Evolutionary conservation across 306 rosid species (phyloP).

Genomic region (Betula pendula): DNA sequence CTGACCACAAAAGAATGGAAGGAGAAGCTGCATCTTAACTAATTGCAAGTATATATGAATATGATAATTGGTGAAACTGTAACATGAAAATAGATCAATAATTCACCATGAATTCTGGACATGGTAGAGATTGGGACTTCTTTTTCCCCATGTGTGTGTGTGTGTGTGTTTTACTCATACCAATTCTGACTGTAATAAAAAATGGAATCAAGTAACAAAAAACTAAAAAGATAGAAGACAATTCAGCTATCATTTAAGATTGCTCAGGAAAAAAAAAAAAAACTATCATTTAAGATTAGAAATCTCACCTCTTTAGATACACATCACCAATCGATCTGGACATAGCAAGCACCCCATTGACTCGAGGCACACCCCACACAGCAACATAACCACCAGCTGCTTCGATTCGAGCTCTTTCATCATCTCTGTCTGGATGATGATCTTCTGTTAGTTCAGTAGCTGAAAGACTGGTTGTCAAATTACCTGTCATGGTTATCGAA

Average conservation of each 20-base stretch:
- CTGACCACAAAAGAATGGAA: background rate
- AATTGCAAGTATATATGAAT: background rate
- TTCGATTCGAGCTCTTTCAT: constrained; percentile 11
- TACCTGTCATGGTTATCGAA: background rate
- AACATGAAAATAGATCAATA: background rate
- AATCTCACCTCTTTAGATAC: constrained; percentile 6
- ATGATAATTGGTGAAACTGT: background rate
- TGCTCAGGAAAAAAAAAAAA: too few relatives aligned
- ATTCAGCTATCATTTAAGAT: background rate
- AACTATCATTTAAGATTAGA: background rate
- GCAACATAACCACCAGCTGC: constrained; percentile 12
- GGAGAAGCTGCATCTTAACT: background rate
- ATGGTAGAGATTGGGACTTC: background rate
- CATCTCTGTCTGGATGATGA: constrained; percentile 18
- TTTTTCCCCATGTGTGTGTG: background rate
- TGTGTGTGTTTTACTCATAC: background rate
- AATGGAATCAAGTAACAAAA: background rate
- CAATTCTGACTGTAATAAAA: background rate
- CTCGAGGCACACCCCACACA: constrained; percentile 3
- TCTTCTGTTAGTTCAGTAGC: background rate
- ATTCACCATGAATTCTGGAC: background rate
- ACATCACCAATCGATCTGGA: constrained; percentile 9
- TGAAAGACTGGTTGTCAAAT: background rate
- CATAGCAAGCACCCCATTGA: constrained; percentile 6
- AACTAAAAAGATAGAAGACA: background rate